phyloP scores from a whole-genome alignment of 2,329 filamentous ascomycete genomes.

The Harringtonia lauricola region DNA sequence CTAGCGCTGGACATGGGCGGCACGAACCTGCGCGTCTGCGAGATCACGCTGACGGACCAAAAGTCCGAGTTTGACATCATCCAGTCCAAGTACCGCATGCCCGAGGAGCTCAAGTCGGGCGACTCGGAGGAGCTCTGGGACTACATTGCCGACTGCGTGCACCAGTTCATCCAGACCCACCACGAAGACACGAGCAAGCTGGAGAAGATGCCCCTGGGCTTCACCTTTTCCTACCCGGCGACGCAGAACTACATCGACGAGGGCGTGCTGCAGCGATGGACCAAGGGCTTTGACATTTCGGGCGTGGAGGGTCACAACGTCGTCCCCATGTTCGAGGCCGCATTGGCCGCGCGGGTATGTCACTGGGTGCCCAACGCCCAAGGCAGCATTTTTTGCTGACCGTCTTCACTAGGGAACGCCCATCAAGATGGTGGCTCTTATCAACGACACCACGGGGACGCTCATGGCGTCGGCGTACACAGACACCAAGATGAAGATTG shows the following conservation, averaged over 20 bases:
- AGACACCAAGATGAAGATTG: constrained; percentile 85
- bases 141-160: constrained; percentile 84
- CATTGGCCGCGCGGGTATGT: constrained; percentile 56
- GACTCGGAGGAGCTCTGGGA: constrained; percentile 82
- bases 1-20: constrained; percentile 92
- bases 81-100: constrained; percentile 93
- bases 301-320: constrained; percentile 88
- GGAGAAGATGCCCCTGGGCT: constrained; percentile 67
- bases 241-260: constrained; percentile 91
- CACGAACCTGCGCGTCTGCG: constrained; percentile 89
- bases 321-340: constrained; percentile 75
- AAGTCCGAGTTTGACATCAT: constrained; percentile 90
- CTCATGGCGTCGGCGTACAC: constrained; percentile 95
- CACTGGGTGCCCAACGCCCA: neutral
- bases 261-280: constrained; percentile 88
- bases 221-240: constrained; percentile 93
- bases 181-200: constrained; percentile 55
- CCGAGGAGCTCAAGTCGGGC: constrained; percentile 81
- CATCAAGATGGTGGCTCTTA: constrained; percentile 84
- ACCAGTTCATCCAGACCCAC: constrained; percentile 82
- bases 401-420: constrained; percentile 87
- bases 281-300: constrained; percentile 91
- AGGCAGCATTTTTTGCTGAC: no score
- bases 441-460: constrained; percentile 97
- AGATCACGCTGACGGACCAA: constrained; percentile 78